Base-by-base conservation (phyloP, 2,329 filamentous ascomycete genomes). In the Cercospora janseana region DNA sequence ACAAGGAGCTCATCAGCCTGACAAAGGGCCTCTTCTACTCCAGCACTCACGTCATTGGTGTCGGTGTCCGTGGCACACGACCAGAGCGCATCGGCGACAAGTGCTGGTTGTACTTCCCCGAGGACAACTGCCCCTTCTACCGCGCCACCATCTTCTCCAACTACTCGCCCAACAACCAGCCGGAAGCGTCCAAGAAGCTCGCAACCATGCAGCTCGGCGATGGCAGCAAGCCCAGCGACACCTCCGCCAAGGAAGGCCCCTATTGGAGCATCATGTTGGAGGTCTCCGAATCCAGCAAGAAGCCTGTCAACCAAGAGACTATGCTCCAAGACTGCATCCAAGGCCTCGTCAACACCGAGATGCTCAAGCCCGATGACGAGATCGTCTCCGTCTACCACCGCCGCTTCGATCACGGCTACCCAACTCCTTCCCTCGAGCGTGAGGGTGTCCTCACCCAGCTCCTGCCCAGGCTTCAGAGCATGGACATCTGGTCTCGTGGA, bases 191-290 rank as follows among this genome's bases (percentile, higher is more conserved):
- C 51, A 85, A 79, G 68, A 93, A 95, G 79, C 83, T 98, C 49
- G 82, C 90, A 29, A 97, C 93, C 16, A 75, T 89, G 62, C 87
- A 91, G 71, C 79, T 91, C 32, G 93, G 87, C 51, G 80, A 96
- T 65, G 93, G 93, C 70, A 87, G 83, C 72, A 88, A 89, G 76
- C 81, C 90, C 51, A 72, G 78, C 55, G 87, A 82, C 62, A 78
- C 77, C 43, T 83, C 87, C 66, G 75, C 88, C 54, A 81, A 93
- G 78, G 82, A 87, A 66, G 93, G 93, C 26, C 93, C 93, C 32
- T 98, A 98, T 83, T 98, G 93, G 93, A 97, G 92, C 58, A 94
- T 98, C 79, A 98, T 98, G 93, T 77, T 98, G 63, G 93, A 98
- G 75, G 87, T 98, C 55, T 97, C 93, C 24, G 88, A 98, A 75